Evolutionary conservation across 2,329 filamentous ascomycete genomes (phyloP).

Genomic region (Pseudocercospora cruenta): DNA sequence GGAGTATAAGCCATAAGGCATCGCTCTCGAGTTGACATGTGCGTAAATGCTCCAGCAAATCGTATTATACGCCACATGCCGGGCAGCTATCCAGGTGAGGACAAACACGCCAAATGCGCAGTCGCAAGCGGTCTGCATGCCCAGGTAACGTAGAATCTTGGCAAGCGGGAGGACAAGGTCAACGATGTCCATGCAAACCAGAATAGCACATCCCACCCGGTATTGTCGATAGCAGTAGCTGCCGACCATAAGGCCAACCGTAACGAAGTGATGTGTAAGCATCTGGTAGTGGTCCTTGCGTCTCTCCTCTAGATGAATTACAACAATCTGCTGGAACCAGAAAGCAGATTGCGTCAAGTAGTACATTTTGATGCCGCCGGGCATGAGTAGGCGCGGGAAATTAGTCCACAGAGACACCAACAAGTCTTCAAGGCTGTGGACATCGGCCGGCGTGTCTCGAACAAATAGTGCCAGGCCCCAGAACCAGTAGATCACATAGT

Average conservation of each 20-base stretch:
- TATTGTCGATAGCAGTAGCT: slow-evolving; percentile 88
- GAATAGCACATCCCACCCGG: slow-evolving; percentile 82
- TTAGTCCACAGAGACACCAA: slow-evolving; percentile 68
- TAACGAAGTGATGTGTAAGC: slow-evolving; percentile 93
- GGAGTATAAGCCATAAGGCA: slow-evolving; percentile 71
- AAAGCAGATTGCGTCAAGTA: slow-evolving; percentile 88
- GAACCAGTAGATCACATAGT: slow-evolving; percentile 80
- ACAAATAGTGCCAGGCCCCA: slow-evolving; percentile 70
- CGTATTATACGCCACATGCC: slow-evolving; percentile 78
- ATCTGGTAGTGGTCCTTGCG: slow-evolving; percentile 96
- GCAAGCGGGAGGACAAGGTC: slow-evolving; percentile 81
- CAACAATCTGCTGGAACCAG: slow-evolving; percentile 90
- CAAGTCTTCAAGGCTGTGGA: slow-evolving; percentile 28
- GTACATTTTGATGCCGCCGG: slow-evolving; percentile 80
- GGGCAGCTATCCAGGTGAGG: slow-evolving; percentile 77
- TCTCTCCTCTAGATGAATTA: slow-evolving; percentile 91
- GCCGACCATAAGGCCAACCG: slow-evolving; percentile 74
- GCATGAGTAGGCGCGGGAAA: slow-evolving; percentile 79
- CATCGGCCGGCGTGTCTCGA: slow-evolving; percentile 33
- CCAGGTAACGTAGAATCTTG: slow-evolving; percentile 91
- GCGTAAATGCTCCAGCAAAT: slow-evolving; percentile 82
- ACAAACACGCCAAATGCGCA: slow-evolving; percentile 84
- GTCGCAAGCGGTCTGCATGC: slow-evolving; percentile 76
- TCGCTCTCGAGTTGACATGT: slow-evolving; percentile 61
- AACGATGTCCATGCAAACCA: slow-evolving; percentile 91